Evolutionary conservation across 2,329 filamentous ascomycete species (phyloP), one percentile per base, ranked within the genome.

Genomic region (Kalmusia sp.): DNA sequence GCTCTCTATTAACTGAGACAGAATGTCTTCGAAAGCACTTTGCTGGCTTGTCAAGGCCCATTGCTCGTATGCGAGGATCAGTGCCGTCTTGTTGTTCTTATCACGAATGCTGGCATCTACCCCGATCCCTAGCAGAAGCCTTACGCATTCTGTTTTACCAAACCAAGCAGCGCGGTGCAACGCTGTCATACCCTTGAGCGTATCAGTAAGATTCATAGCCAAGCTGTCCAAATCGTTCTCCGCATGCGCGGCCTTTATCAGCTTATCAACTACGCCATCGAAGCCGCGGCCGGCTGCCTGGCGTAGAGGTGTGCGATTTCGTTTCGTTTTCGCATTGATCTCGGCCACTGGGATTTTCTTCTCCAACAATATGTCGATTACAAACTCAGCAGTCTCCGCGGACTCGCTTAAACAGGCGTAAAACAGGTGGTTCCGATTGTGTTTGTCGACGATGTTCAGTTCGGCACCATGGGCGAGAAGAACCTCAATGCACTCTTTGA

Each of bases 101-200:
- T 60, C 55, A 11, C 47, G 21, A 17, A 59, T 21, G 8, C 41
- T 55, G 8, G 48, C 51, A 30, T 59, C 47, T 3, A 21, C 35
- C 2, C 35, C 35, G 5, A 54, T 54, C 5, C 52, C 43, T 3
- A 60, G 37, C 2, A 62, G 51, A 11, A 62, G 35, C n/a, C 48
- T 34, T 15, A 58, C 55, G 14, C 22, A 49, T 12, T 47, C 50
- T 8, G 48, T 19, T n/a, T 61, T 19, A 7, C 58, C 58, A n/a
- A 51, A 28, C 39, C 33, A 48, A 4, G 59, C 55, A 8, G 59
- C 57, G 5, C 54, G 48, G 30, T 63, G 59, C 7, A 64, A 38
- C 12, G 59, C 34, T 11, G 57, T 61, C 41, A 50, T 52, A 11
- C 54, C 41, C 39, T 54, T 61, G 6, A 38, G 33, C 11, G 39